A percentile compares a stretch with the other conserved stretches of the same genome.
Conservation (phyloP, 495 filamentous ascomycete genomes). For the Aspergillus sclerotiicarbonarius region DNA sequence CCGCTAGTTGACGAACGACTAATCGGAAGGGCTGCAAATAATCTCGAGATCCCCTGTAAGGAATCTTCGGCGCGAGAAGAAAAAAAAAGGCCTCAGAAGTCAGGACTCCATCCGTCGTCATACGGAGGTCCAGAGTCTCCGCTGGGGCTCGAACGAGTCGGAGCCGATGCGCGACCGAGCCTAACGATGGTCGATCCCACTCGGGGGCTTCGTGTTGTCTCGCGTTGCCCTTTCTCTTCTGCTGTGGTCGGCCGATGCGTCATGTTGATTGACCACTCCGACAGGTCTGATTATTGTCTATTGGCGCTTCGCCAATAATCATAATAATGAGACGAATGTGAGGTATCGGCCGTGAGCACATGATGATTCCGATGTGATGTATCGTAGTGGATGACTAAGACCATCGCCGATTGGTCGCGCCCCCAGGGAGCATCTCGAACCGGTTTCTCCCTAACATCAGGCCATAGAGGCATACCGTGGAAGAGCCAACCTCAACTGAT, state of each 20-base stretch:
- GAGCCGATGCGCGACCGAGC: conserved; percentile 3
- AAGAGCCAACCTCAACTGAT: neutral
- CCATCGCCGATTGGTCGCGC: neutral
- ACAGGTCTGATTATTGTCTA: neutral
- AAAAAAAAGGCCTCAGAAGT: too few relatives aligned
- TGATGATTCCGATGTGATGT: neutral
- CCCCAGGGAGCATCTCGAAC: neutral
- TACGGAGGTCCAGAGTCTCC: neutral
- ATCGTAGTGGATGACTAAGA: neutral
- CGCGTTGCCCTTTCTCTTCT: neutral
- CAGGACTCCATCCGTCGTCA: too few relatives aligned
- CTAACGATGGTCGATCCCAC: neutral
- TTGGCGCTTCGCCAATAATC: neutral
- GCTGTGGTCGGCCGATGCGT: neutral
- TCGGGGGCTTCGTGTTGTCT: neutral
- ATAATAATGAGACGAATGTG: neutral
- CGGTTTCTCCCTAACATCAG: conserved; percentile 7
- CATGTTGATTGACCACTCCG: neutral
- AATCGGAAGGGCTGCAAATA: neutral
- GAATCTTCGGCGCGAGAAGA: too few relatives aligned
- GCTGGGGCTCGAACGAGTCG: neutral
- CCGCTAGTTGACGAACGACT: neutral
- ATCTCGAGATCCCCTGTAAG: neutral
- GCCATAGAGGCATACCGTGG: neutral
- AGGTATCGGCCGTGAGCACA: too few relatives aligned